Evolutionary conservation across 2,329 filamentous ascomycete genomes (phyloP).

Genomic region (Ophidiomyces ophidiicola): DNA sequence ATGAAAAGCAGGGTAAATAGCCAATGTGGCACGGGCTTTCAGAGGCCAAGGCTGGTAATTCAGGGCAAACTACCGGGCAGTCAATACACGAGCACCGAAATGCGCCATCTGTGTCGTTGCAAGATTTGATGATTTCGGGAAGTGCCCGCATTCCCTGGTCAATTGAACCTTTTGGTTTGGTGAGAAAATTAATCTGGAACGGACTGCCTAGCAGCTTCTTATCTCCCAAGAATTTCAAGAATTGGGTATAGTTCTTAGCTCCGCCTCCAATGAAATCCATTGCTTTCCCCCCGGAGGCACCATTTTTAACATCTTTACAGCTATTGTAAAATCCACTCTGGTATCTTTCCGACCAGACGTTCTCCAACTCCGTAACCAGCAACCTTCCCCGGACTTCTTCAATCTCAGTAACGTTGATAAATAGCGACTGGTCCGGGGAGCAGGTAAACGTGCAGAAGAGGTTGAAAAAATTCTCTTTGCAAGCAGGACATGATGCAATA

Average conservation of each 20-base stretch:
- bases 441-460: constrained; percentile 97
- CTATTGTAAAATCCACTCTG: constrained; percentile 86
- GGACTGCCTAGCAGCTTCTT: constrained; percentile 84
- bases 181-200: constrained; percentile 86
- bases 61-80: constrained; percentile 73
- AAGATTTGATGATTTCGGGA: constrained; percentile 64
- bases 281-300: constrained; percentile 79
- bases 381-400: constrained; percentile 44
- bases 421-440: constrained; percentile 89
- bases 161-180: constrained; percentile 47
- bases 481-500: constrained; percentile 87
- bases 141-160: constrained; percentile 60
- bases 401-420: constrained; percentile 79
- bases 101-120: constrained; percentile 74
- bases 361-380: constrained; percentile 80
- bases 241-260: constrained; percentile 74
- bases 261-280: constrained; percentile 95
- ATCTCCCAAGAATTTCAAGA: constrained; percentile 84
- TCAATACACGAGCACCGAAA: constrained; percentile 92
- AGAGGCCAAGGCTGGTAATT: constrained; percentile 62
- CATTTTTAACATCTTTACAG: constrained; percentile 98
- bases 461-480: constrained; percentile 97
- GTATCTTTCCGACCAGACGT: constrained; percentile 73
- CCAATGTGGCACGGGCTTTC: constrained; percentile 69
- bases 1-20: constrained; percentile 80